phyloP scores from a whole-genome alignment of 495 filamentous ascomycete species.

The Aspergillus cavernicola region DNA sequence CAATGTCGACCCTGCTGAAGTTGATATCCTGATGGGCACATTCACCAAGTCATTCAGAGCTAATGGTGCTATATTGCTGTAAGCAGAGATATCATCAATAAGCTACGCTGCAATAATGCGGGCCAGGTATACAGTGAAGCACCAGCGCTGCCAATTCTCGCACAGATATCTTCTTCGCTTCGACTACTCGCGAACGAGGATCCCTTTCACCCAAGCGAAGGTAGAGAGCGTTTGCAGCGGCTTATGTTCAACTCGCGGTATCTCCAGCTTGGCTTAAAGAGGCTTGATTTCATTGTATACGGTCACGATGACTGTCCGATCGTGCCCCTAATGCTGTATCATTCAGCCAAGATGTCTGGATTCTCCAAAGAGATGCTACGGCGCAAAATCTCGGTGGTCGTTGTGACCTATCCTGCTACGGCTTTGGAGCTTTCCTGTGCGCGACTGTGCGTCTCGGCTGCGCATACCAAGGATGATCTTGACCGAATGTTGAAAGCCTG shows the following conservation, averaged over 20 bases:
- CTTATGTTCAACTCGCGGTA: constrained; percentile 93
- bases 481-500: constrained; percentile 78
- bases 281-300: constrained; percentile 83
- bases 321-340: constrained; percentile 80
- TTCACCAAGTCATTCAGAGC: constrained; percentile 92
- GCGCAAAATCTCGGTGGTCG: constrained; percentile 89
- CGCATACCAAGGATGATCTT: constrained; percentile 90
- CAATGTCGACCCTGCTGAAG: constrained; percentile 70
- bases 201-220: constrained; percentile 64
- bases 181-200: constrained; percentile 72
- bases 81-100: constrained; percentile 77
- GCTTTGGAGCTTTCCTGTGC: constrained; percentile 82
- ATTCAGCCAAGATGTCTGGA: constrained; percentile 86
- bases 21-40: constrained; percentile 92
- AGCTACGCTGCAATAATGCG: constrained; percentile 72
- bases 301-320: constrained; percentile 92
- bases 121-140: constrained; percentile 76
- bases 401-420: constrained; percentile 89
- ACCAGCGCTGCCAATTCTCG: constrained; percentile 71
- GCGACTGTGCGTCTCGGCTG: constrained; percentile 80
- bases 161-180: constrained; percentile 75
- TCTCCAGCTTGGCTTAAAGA: constrained; percentile 82
- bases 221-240: constrained; percentile 81
- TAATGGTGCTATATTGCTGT: constrained; percentile 84
- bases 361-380: constrained; percentile 92